Evolutionary conservation across 768 basidiomycete genomes (phyloP).

Genomic region (Ramaria sp.): DNA sequence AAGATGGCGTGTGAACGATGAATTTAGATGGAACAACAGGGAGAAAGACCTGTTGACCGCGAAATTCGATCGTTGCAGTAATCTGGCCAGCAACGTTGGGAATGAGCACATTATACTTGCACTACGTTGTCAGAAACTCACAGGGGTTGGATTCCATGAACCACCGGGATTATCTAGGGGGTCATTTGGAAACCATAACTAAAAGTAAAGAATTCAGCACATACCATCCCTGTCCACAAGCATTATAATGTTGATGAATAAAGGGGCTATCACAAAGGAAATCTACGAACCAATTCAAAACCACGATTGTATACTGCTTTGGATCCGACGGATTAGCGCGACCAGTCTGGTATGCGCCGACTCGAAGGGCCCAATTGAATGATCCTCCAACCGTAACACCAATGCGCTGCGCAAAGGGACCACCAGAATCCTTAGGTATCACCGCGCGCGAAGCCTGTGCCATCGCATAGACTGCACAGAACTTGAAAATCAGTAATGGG

Average conservation of each 20-base stretch:
- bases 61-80: conserved; percentile 50
- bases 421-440: conserved; percentile 54
- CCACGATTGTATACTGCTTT: conserved; percentile 60
- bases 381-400: conserved; percentile 50
- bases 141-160: conserved; percentile 43
- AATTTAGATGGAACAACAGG: background rate
- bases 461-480: conserved; percentile 49
- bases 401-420: conserved; percentile 60
- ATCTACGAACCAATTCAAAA: conserved; percentile 45
- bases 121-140: conserved; percentile 15
- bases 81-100: background rate
- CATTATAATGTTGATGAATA: background rate
- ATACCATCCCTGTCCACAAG: conserved; percentile 3
- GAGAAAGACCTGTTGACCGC: conserved; percentile 39
- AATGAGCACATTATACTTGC: background rate
- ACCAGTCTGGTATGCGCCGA: conserved; percentile 53
- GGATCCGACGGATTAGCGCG: conserved; percentile 44
- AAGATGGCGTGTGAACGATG: conserved; percentile 1
- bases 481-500: background rate
- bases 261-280: background rate
- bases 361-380: conserved; percentile 48
- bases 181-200: background rate
- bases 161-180: conserved; percentile 42
- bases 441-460: conserved; percentile 68
- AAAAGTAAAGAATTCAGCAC: background rate